Percentiles rank a stretch among this genome's conserved stretches.
Evolutionary conservation across 2,329 filamentous ascomycete species (phyloP).

Genomic region (Trichothecium sympodiale): DNA sequence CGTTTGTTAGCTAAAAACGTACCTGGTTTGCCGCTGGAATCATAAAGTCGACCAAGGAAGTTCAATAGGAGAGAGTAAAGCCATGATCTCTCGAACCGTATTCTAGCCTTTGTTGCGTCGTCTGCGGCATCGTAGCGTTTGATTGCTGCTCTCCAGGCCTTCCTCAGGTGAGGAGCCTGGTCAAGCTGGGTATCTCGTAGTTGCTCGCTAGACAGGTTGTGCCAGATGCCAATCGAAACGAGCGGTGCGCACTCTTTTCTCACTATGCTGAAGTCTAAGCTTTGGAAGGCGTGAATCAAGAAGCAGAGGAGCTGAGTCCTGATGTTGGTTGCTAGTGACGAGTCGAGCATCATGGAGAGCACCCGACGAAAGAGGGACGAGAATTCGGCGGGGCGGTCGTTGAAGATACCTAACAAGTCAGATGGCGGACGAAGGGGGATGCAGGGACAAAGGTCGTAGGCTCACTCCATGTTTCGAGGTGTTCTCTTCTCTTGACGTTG

Average conservation of each 20-base stretch:
- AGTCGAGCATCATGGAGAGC: conserved; percentile 73
- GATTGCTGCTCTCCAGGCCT: conserved; percentile 78
- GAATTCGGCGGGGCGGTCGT: conserved; percentile 69
- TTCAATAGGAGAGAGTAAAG: conserved; percentile 76
- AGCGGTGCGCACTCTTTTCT: conserved; percentile 93
- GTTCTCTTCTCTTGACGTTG: conserved; percentile 81
- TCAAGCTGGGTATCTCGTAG: conserved; percentile 64
- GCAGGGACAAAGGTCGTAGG: neutral
- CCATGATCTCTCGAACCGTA: conserved; percentile 91
- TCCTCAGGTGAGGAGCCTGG: conserved; percentile 63
- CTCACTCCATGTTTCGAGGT: conserved; percentile 76
- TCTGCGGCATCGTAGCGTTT: conserved; percentile 86
- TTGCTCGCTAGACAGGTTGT: conserved; percentile 73
- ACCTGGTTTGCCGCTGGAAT: conserved; percentile 35
- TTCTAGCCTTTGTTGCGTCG: conserved; percentile 61
- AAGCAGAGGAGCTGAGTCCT: conserved; percentile 81
- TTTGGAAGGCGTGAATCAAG: conserved; percentile 86
- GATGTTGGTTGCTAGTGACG: conserved; percentile 52
- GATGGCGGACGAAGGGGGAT: neutral
- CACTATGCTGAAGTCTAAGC: conserved; percentile 76
- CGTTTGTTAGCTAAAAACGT: conserved; percentile 8
- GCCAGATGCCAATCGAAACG: conserved; percentile 92
- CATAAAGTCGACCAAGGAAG: conserved; percentile 66
- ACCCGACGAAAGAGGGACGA: conserved; percentile 81
- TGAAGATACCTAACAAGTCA: conserved; percentile 52